These are phyloP conservation scores for Solanum appendiculatum DNA, from an alignment of 257 asterid genomes.

Conservation along the genomic window DNA sequence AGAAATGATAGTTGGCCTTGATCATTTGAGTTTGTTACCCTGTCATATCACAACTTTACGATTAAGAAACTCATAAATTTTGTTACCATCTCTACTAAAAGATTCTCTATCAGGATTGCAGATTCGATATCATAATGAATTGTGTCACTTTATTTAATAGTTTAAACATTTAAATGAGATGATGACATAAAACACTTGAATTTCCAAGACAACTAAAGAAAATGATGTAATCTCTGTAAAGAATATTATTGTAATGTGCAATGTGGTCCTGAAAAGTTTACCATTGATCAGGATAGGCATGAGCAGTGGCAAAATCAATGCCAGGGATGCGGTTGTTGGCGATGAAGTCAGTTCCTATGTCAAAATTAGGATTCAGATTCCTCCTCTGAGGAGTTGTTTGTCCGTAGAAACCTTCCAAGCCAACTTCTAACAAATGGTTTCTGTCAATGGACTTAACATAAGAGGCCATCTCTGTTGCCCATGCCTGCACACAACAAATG, in stretches of 20 bases:
- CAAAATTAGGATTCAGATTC: conserved; percentile 38
- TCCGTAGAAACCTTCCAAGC: conserved; percentile 88
- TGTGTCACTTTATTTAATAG: background rate
- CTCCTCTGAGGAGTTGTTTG: conserved; percentile 47
- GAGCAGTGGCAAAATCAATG: conserved; percentile 83
- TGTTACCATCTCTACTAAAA: background rate
- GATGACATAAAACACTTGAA: background rate
- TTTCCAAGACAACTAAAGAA: background rate
- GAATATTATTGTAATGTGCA: background rate
- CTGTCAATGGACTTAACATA: conserved; percentile 73
- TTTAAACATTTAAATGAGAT: background rate
- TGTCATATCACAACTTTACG: conserved; percentile 1
- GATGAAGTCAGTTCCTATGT: conserved; percentile 74
- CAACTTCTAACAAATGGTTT: conserved; percentile 73
- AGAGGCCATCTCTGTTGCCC: conserved; percentile 85
- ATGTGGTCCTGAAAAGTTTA: conserved; percentile 6
- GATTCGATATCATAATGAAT: background rate
- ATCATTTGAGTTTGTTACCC: conserved; percentile 53
- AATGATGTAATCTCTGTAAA: background rate
- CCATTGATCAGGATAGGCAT: conserved; percentile 92
- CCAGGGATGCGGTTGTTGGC: conserved; percentile 55
- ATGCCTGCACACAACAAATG: conserved; percentile 25
- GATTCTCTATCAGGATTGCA: background rate
- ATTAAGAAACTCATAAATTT: background rate
- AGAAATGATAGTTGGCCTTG: conserved; percentile 42